Evolutionary conservation across 768 basidiomycete species (phyloP), one percentile per base, ranked within the genome.

Genomic region (Clathrus columnatus): DNA sequence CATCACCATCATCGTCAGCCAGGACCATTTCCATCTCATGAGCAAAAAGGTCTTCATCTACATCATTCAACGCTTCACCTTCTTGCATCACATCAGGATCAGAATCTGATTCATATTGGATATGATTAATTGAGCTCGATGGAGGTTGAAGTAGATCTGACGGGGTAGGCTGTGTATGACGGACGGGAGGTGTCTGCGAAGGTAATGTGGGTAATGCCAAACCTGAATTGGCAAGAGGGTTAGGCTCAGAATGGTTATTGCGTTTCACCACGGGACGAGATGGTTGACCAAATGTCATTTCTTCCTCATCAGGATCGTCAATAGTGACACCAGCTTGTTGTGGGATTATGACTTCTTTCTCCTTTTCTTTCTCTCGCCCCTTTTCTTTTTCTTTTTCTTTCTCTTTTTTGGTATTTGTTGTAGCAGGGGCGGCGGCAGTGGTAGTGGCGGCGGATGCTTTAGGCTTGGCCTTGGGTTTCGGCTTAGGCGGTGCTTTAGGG

Each of bases 261-360:
- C 18, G 45, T 5, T 63, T 54, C 16, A 68, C 41, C 7, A n/a
- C 27, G 29, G 63, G 63, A 27, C 66, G 69, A 47, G 75, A 70
- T 18, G 78, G 75, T 23, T 69, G 66, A 5, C 78, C 78, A 57
- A 83, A 76, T 56, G 71, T 70, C 5, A 81, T 70, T 26, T 71
- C 72, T 53, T 80, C 78, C 58, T 73, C 80, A 14, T 75, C 73
- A n/a, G 63, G 68, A 56, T 73, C 66, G 8, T 53, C 36, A 24
- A 16, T 36, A n/a, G n/a, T n/a, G 10, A 29, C 47, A 48, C 24
- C 47, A 48, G 18, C 18, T 29, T 18, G 17, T 18, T 43, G 17
- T 18, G 42, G 17, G 18, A 18, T 18, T 17, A 18, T 17, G 42
- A 18, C 42, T 16, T 24, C 11, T 48, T 48, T 48, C 11, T 29